A percentile compares a stretch with the other conserved stretches of the same genome.
Conservation (phyloP, 2,329 filamentous ascomycete genomes). For the Colletotrichum kahawae region DNA sequence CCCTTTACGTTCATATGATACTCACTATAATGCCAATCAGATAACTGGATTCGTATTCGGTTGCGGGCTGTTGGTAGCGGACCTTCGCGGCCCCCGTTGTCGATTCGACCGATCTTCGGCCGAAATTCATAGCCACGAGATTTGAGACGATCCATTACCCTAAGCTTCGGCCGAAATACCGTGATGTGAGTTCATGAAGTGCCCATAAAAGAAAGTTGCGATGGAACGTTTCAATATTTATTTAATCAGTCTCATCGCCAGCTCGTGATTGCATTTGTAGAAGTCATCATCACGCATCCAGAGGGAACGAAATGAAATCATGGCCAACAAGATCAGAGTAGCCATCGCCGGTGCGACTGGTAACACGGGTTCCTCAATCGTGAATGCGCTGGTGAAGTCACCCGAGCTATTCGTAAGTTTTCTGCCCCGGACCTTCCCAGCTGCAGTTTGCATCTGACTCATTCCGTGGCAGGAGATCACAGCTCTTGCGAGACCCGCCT, state of each 20-base stretch:
- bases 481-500: not conserved
- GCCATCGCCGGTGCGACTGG: not conserved
- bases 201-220: not conserved
- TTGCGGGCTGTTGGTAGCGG: not conserved
- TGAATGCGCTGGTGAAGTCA: not conserved
- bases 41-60: not conserved
- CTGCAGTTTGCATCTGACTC: accelerated
- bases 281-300: not conserved
- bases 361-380: not conserved
- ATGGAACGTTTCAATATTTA: not conserved
- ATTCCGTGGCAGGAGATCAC: accelerated
- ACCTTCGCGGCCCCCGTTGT: not conserved
- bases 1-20: not conserved
- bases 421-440: accelerated
- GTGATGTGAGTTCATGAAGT: not conserved
- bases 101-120: not conserved
- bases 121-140: accelerated
- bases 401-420: not conserved
- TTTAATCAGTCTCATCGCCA: not conserved
- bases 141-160: accelerated
- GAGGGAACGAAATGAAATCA: not conserved
- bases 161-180: not conserved
- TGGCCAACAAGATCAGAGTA: not conserved
- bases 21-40: not conserved
- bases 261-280: accelerated